Conservation (phyloP, 306 rosid species). For the Mimosa pudica region DNA sequence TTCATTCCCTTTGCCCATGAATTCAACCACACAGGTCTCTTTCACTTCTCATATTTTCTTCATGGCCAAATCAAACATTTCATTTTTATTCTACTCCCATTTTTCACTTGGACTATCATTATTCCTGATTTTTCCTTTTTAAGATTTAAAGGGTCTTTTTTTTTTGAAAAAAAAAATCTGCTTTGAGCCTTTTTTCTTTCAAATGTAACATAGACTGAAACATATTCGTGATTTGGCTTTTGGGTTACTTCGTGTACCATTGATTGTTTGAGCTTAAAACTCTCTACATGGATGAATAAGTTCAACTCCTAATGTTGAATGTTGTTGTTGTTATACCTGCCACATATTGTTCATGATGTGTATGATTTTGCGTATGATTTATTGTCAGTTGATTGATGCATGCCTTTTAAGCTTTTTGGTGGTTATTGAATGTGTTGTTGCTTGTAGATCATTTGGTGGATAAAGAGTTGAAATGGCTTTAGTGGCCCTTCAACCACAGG, state of each 20-base stretch:
- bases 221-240: not conserved
- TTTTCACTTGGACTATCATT: not conserved
- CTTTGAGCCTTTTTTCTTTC: not conserved
- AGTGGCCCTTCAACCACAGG: conserved; percentile 81
- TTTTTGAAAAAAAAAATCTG: not conserved
- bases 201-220: not conserved
- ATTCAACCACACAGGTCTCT: conserved; percentile 30
- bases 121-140: not conserved
- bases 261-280: conserved; percentile 3
- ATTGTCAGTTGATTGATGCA: not conserved
- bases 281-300: not conserved
- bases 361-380: not conserved
- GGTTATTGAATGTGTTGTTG: conserved; percentile 43
- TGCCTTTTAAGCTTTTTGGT: conserved; percentile 2
- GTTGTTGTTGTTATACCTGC: not conserved
- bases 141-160: not conserved
- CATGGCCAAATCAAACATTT: conserved; percentile 15
- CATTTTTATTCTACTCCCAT: not conserved
- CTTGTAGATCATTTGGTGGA: conserved; percentile 58
- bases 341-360: not conserved
- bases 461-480: conserved; percentile 64
- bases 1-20: conserved; percentile 34
- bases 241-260: not conserved
- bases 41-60: not conserved
- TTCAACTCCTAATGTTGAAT: conserved; percentile 20